These are phyloP conservation scores for Umbelopsis isabellina DNA, from an alignment of 192 early-diverging fungal species.

Conservation along the genomic window DNA sequence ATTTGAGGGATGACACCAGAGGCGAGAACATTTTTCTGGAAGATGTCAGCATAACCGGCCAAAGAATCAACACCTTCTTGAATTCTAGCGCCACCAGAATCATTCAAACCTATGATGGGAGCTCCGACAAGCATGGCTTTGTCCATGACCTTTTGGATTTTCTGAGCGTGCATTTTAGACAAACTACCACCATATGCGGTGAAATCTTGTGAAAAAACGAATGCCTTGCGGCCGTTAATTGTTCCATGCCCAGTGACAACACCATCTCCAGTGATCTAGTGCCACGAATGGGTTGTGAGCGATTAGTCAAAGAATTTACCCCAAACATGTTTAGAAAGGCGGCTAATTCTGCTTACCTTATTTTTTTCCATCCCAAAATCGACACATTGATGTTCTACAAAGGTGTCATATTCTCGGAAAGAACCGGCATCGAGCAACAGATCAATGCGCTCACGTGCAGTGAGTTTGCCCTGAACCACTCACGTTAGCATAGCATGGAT, in stretches of 20 bases:
- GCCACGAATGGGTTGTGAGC: neutral
- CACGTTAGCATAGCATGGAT: neutral
- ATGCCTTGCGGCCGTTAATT: conserved; percentile 88
- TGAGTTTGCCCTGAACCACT: conserved; percentile 79
- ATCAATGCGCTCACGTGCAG: conserved; percentile 88
- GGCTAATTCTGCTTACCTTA: conserved; percentile 45
- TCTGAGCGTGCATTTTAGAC: conserved; percentile 85
- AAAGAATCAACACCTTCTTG: conserved; percentile 98
- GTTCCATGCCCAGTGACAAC: conserved; percentile 97
- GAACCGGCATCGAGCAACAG: conserved; percentile 82
- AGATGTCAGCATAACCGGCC: conserved; percentile 96
- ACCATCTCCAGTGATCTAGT: conserved; percentile 86
- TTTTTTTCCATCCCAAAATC: conserved; percentile 86
- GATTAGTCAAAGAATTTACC: neutral
- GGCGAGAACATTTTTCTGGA: conserved; percentile 89
- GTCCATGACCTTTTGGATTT: conserved; percentile 95
- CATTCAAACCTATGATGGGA: conserved; percentile 95
- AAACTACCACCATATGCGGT: conserved; percentile 92
- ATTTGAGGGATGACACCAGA: conserved; percentile 96
- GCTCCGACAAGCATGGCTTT: conserved; percentile 89
- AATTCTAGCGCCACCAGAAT: conserved; percentile 97
- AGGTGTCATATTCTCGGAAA: conserved; percentile 91
- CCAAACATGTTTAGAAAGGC: neutral
- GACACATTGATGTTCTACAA: conserved; percentile 92
- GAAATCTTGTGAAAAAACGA: conserved; percentile 93